A percentile compares a stretch with the other conserved stretches of the same genome.
Conservation (phyloP, 2,329 filamentous ascomycete species). For the Ascochyta lentis region DNA sequence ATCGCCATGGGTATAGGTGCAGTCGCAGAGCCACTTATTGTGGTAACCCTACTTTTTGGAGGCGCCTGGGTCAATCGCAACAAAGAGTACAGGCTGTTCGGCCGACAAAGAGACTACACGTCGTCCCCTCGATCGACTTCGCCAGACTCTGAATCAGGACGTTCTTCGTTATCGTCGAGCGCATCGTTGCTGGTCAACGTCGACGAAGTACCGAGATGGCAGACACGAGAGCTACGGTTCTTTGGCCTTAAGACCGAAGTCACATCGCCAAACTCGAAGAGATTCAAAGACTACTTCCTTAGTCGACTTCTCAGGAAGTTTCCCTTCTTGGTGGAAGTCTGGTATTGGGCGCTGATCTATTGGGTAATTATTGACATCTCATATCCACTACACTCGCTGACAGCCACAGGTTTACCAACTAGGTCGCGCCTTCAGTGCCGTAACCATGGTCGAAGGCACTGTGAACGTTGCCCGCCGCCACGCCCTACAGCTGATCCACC, state of each 20-base stretch:
- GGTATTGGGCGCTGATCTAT: constrained; percentile 80
- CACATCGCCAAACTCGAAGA: constrained; percentile 66
- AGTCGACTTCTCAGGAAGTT: constrained; percentile 70
- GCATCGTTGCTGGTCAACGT: constrained; percentile 51
- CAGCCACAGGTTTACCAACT: constrained; percentile 71
- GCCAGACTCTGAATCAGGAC: constrained; percentile 50
- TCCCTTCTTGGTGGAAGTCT: constrained; percentile 76
- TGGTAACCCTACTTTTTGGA: constrained; percentile 65
- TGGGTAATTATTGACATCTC: constrained; percentile 62
- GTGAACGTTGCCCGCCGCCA: constrained; percentile 72
- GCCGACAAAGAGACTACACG: constrained; percentile 29
- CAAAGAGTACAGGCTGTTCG: constrained; percentile 47
- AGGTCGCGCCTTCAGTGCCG: constrained; percentile 72
- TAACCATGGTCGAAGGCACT: constrained; percentile 71
- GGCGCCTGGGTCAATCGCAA: constrained; percentile 69
- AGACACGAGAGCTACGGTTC: constrained; percentile 57
- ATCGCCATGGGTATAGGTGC: constrained; percentile 61
- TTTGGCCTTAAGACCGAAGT: constrained; percentile 57
- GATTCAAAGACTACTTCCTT: constrained; percentile 66
- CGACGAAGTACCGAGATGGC: constrained; percentile 56
- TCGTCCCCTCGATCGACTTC: constrained; percentile 46
- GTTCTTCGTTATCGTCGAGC: constrained; percentile 50
- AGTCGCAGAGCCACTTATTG: constrained; percentile 67
- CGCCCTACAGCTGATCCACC: constrained; percentile 69
- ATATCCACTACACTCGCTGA: neutral